phyloP scores from a whole-genome alignment of 2,329 filamentous ascomycete species.

The Cladobotryum mycophilum region DNA sequence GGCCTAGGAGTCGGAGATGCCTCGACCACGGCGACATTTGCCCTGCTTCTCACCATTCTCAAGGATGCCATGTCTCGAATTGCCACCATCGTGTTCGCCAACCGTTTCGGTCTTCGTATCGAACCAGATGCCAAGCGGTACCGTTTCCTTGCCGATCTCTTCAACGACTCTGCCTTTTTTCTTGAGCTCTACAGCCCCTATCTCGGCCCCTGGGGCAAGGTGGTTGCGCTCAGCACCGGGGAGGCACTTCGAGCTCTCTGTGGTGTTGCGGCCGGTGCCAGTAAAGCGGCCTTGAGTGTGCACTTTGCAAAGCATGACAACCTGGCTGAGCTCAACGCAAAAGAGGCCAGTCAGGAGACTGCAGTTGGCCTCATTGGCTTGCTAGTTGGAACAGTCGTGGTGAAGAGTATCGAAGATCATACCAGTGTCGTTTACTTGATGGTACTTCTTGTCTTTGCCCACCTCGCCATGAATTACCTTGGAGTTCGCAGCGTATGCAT shows the following conservation, averaged over 20 bases:
- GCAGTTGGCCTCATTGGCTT: constrained; percentile 85
- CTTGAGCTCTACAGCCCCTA: constrained; percentile 77
- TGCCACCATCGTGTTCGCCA: constrained; percentile 81
- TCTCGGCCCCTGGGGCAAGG: constrained; percentile 50
- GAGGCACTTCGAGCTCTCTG: constrained; percentile 60
- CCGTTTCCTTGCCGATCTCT: constrained; percentile 76
- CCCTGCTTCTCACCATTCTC: constrained; percentile 74
- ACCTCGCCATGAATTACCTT: constrained; percentile 78
- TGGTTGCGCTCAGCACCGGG: constrained; percentile 43
- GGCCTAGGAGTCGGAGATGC: constrained; percentile 78
- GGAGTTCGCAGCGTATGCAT: constrained; percentile 82
- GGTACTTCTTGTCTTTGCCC: constrained; percentile 63
- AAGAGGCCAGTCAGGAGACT: constrained; percentile 94
- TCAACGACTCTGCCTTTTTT: constrained; percentile 82
- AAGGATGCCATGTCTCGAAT: constrained; percentile 76
- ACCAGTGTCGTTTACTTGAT: constrained; percentile 68
- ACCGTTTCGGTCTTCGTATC: constrained; percentile 72
- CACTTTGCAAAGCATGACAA: constrained; percentile 89
- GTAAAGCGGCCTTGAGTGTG: constrained; percentile 83
- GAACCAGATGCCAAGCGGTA: constrained; percentile 90
- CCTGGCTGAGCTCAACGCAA: constrained; percentile 85
- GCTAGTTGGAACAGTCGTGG: constrained; percentile 73
- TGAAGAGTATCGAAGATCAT: constrained; percentile 66
- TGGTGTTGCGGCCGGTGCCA: constrained; percentile 82
- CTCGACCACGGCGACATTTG: constrained; percentile 69